These are phyloP conservation scores for Purpureocillium takamizusanense DNA, from an alignment of 2,329 filamentous ascomycete genomes.

Conservation along the genomic window DNA sequence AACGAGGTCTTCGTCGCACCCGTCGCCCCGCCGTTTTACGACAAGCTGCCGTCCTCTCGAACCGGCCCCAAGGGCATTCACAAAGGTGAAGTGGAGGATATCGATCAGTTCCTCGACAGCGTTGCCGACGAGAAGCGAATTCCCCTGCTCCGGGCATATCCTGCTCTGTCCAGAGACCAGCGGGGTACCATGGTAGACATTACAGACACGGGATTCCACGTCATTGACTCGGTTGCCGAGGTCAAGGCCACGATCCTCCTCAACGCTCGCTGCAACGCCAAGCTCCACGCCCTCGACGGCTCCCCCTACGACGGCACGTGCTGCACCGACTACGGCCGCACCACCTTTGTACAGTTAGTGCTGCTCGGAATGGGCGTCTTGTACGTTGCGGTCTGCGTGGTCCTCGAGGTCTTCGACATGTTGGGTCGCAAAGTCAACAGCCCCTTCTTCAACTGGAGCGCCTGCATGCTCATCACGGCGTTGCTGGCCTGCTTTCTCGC, in stretches of 20 bases:
- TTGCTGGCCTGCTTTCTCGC: constrained; percentile 17
- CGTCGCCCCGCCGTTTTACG: constrained; percentile 13
- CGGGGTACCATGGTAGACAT: constrained; percentile 11
- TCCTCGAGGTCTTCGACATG: constrained; percentile 10
- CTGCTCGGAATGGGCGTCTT: constrained; percentile 10
- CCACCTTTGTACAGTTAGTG: constrained; percentile 12
- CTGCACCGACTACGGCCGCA: constrained; percentile 35
- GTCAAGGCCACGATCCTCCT: constrained; percentile 34
- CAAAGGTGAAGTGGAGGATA: constrained; percentile 14
- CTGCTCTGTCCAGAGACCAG: constrained; percentile 3
- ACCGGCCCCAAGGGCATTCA: constrained; percentile 12
- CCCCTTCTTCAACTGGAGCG: constrained; percentile 12
- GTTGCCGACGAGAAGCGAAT: constrained; percentile 10
- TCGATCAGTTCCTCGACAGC: constrained; percentile 9
- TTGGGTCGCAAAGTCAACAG: constrained; percentile 6
- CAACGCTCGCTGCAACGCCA: constrained; percentile 42
- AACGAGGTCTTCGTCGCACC: constrained; percentile 20
- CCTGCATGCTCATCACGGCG: constrained; percentile 15
- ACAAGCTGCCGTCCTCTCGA: neutral
- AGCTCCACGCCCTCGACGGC: constrained; percentile 16
- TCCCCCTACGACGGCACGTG: constrained; percentile 41
- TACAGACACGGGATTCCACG: constrained; percentile 17
- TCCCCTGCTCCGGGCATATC: constrained; percentile 11
- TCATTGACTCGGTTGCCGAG: constrained; percentile 17
- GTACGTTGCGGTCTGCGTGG: constrained; percentile 4